Percentiles rank a stretch among this genome's conserved stretches.
These are phyloP conservation scores for Pythium grandisporangium DNA, from an alignment of 352 stramenopile genomes.

Conservation along the genomic window DNA sequence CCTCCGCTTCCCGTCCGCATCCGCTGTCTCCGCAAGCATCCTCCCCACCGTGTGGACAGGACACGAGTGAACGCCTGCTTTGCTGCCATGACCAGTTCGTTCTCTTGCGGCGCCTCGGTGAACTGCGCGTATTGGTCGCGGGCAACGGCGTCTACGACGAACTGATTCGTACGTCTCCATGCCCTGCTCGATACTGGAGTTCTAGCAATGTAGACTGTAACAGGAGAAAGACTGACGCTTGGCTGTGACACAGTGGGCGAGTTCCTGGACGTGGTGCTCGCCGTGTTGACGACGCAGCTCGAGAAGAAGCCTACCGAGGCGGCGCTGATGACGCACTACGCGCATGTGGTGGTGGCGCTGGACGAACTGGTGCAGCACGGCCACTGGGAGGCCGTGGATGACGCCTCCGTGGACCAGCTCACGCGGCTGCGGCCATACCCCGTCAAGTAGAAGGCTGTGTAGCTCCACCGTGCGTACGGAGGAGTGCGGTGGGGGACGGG, in stretches of 20 bases:
- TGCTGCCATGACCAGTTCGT: constrained; percentile 51
- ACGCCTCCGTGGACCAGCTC: constrained; percentile 43
- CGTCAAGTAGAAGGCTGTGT: constrained; percentile 26
- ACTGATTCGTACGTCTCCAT: constrained; percentile 39
- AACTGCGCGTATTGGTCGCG: constrained; percentile 50
- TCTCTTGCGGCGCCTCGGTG: constrained; percentile 40
- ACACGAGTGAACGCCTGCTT: constrained; percentile 24
- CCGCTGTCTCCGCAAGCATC: constrained; percentile 10
- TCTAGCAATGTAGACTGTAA: too few species aligned
- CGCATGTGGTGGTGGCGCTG: constrained; percentile 49
- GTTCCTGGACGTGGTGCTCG: constrained; percentile 35
- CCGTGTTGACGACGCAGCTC: constrained; percentile 40
- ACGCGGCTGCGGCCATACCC: constrained; percentile 37
- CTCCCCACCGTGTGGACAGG: too few species aligned
- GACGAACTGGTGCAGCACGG: constrained; percentile 65
- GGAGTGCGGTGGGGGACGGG: too few species aligned
- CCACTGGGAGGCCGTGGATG: constrained; percentile 37
- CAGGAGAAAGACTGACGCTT: too few species aligned
- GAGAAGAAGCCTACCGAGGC: constrained; percentile 65
- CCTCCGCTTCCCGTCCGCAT: constrained; percentile 16
- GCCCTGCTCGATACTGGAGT: neutral
- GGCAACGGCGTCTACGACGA: constrained; percentile 64
- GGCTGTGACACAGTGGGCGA: constrained; percentile 67
- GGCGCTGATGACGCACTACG: constrained; percentile 45
- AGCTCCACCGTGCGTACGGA: too few species aligned